Evolutionary conservation across 805 yeast species (phyloP).

Genomic region (Yarrowia phangngaensis): DNA sequence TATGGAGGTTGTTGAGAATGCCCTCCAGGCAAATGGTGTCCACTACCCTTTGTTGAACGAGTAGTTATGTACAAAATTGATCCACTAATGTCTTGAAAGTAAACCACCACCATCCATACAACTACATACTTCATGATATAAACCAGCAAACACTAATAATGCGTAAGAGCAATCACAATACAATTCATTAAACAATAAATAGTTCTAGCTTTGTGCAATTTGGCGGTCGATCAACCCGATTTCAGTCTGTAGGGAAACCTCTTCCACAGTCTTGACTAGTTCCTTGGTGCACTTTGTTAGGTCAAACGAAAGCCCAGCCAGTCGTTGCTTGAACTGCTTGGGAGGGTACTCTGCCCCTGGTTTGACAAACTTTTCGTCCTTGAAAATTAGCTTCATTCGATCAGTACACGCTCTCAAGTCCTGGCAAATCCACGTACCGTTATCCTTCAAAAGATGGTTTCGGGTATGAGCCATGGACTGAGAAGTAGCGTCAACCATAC

Average conservation of each 20-base stretch:
- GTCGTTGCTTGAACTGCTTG: slow-evolving; percentile 82
- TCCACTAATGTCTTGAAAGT: too few species aligned
- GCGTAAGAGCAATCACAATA: too few species aligned
- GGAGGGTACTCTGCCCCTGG: slow-evolving; percentile 58
- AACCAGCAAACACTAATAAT: too few species aligned
- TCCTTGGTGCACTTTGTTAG: slow-evolving; percentile 96
- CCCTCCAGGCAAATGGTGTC: slow-evolving; percentile 36
- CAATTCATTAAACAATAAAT: slow-evolving; percentile 23
- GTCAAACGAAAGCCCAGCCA: slow-evolving; percentile 94
- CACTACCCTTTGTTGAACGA: slow-evolving; percentile 35
- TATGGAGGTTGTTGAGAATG: slow-evolving; percentile 44
- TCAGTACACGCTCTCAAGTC: slow-evolving; percentile 79
- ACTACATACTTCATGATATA: too few species aligned
- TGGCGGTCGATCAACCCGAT: slow-evolving; percentile 72
- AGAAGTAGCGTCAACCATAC: slow-evolving; percentile 87
- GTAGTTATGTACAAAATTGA: slow-evolving; percentile 20
- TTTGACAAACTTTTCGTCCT: slow-evolving; percentile 38
- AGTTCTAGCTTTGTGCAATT: slow-evolving; percentile 29
- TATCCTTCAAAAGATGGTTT: slow-evolving; percentile 78
- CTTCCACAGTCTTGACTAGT: slow-evolving; percentile 92
- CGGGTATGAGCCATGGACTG: slow-evolving; percentile 85
- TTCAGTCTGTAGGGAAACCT: slow-evolving; percentile 83
- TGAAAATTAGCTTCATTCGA: slow-evolving; percentile 73
- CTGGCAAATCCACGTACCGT: slow-evolving; percentile 86
- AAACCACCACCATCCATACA: too few species aligned